phyloP scores from a whole-genome alignment of 805 yeast genomes.

The Osmozyma mogii region DNA sequence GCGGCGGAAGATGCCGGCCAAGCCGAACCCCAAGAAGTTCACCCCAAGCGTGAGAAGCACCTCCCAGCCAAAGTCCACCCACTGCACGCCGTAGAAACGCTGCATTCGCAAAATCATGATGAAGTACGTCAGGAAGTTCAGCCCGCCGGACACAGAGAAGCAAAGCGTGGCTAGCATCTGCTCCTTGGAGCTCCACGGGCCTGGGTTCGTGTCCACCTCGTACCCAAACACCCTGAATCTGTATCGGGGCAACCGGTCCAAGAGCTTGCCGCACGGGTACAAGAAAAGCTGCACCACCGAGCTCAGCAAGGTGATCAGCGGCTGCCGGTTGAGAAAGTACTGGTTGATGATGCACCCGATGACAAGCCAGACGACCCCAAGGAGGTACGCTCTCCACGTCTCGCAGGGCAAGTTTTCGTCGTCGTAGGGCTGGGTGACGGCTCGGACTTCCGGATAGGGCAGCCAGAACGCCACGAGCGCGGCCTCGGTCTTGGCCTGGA shows the following conservation, averaged over 20 bases:
- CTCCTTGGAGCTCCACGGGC: slow-evolving; percentile 59
- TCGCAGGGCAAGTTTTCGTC: slow-evolving; percentile 27
- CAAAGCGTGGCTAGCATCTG: slow-evolving; percentile 54
- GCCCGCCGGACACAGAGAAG: slow-evolving; percentile 25
- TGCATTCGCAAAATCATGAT: slow-evolving; percentile 14
- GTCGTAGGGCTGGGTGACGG: slow-evolving; percentile 33
- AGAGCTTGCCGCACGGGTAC: slow-evolving; percentile 22
- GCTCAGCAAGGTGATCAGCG: slow-evolving; percentile 8
- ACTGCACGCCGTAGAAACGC: slow-evolving; percentile 23
- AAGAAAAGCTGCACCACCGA: slow-evolving; percentile 12
- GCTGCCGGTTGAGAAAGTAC: slow-evolving; percentile 12
- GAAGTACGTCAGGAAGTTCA: slow-evolving; percentile 22
- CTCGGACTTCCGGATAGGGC: slow-evolving; percentile 34
- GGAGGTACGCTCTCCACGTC: slow-evolving; percentile 28
- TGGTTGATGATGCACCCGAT: slow-evolving; percentile 11
- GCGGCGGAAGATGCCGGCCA: slow-evolving; percentile 23
- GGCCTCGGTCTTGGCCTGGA: slow-evolving; percentile 31
- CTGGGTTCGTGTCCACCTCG: slow-evolving; percentile 39
- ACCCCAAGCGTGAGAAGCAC: slow-evolving; percentile 17
- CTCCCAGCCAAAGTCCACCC: slow-evolving; percentile 26
- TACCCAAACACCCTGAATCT: not conserved
- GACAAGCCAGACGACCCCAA: slow-evolving; percentile 25
- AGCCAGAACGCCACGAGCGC: slow-evolving; percentile 31
- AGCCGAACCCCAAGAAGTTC: slow-evolving; percentile 23
- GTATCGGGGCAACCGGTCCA: slow-evolving; percentile 12